Conservation (phyloP, 2,329 filamentous ascomycete genomes). For the Fusarium sp. region DNA sequence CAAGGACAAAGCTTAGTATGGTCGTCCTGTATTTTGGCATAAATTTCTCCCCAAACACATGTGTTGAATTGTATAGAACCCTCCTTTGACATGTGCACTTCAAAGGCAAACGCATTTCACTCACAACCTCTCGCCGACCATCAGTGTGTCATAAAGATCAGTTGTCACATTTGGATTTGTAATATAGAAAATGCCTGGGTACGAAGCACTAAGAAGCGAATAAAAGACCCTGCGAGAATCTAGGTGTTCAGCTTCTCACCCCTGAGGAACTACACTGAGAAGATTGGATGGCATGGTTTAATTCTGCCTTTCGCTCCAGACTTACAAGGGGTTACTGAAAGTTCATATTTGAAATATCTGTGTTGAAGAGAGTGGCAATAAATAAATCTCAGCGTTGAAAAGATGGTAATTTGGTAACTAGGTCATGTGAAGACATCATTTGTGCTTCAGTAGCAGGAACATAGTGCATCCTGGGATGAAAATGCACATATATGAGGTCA, state of each 20-base stretch:
- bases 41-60: not conserved
- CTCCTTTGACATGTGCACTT: not conserved
- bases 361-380: not conserved
- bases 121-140: not conserved
- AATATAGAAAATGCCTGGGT: not conserved
- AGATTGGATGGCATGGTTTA: not conserved
- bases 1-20: not conserved
- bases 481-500: not conserved
- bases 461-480: not conserved
- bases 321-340: not conserved
- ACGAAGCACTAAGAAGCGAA: not conserved
- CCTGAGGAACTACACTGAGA: not conserved
- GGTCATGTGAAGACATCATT: not conserved
- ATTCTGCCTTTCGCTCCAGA: not conserved
- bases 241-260: not conserved
- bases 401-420: not conserved
- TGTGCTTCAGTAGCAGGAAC: not conserved
- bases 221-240: not conserved
- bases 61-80: not conserved
- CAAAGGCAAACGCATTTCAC: not conserved
- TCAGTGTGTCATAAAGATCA: not conserved
- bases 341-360: not conserved
- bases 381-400: not conserved
- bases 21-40: not conserved
- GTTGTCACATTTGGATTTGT: not conserved